These are phyloP conservation scores for Picea sitchensis DNA, from an alignment of 75 land plant species.

Conservation along the genomic window DNA sequence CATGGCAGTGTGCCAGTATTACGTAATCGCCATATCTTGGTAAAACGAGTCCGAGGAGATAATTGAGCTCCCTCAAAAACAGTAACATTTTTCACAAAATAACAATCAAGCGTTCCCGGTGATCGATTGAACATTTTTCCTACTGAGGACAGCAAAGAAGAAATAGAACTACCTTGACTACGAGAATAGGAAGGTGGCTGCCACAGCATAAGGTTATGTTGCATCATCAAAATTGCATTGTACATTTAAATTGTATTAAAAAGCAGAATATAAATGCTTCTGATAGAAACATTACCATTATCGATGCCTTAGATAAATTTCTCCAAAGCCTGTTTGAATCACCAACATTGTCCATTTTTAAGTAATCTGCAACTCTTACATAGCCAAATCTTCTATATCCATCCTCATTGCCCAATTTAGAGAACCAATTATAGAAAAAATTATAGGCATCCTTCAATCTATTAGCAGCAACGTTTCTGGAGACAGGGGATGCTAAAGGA, in stretches of 20 bases:
- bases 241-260: too few relatives aligned
- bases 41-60: constrained; percentile 62
- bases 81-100: constrained; percentile 72
- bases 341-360: constrained; percentile 6
- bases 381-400: constrained; percentile 67
- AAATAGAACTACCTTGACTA: too few relatives aligned
- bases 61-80: constrained; percentile 75
- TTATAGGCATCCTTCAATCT: constrained; percentile 63
- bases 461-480: constrained; percentile 30
- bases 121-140: not conserved
- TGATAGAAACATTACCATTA: not conserved
- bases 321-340: not conserved
- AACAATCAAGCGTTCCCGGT: constrained; percentile 54
- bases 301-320: too few relatives aligned
- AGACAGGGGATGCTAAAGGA: too few relatives aligned
- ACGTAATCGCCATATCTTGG: constrained; percentile 87
- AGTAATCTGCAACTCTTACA: constrained; percentile 20
- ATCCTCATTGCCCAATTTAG: constrained; percentile 45
- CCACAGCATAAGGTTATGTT: too few relatives aligned
- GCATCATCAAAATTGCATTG: too few relatives aligned
- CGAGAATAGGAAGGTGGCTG: too few relatives aligned
- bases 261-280: not conserved
- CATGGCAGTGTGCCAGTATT: constrained; percentile 68
- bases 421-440: constrained; percentile 69
- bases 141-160: not conserved